Evolutionary conservation across 2,329 filamentous ascomycete species (phyloP), one percentile per base, ranked within the genome.

Genomic region (Penicillium expansum): DNA sequence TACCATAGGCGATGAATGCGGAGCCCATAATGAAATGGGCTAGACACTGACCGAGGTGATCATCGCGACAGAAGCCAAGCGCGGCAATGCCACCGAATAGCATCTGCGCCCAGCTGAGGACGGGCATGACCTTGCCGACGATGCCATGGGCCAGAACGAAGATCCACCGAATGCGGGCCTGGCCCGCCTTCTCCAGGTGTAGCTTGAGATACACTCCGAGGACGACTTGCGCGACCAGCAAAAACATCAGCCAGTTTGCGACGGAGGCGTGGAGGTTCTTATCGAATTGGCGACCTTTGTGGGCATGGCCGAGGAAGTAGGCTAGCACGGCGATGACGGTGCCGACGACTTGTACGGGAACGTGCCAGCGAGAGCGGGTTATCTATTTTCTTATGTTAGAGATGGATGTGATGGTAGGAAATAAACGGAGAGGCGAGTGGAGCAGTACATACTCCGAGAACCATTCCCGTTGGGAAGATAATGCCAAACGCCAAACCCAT

Each of bases 11-110:
- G 65, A 99, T 93, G 72, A 99, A 99, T 1, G 93, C 92, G 64
- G 90, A 89, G 43, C 94, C 94, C 94, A 99, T 99, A 74, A 97
- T 99, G 75, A 97, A 99, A 75, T 99, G 94, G 1, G 94, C 94
- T 41, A 90, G 78, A 75, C 94, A 99, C 75, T 99, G 94, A 32
- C 92, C 93, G 1, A 92, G 74, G 70, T 99, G 93, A 56, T 97
- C 92, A 52, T 83, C 91, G 64, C 91, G 89, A 74, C 94, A 99
- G 79, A 96, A 97, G 22, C 94, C 94, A 55, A 96, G 81, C 4
- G 90, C 83, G 0, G 93, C 93, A 69, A 99, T 97, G 38, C 92
- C 94, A 49, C 94, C 94, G 74, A 99, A 96, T 7, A 99, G 73
- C 86, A 99, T 95, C 79, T 99, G 94, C 6, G 87, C 82, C 94